A percentile compares a stretch with the other conserved stretches of the same genome.
These are phyloP conservation scores for Eimeria acervulina DNA, from an alignment of 169 alveolate species.

Conservation along the genomic window DNA sequence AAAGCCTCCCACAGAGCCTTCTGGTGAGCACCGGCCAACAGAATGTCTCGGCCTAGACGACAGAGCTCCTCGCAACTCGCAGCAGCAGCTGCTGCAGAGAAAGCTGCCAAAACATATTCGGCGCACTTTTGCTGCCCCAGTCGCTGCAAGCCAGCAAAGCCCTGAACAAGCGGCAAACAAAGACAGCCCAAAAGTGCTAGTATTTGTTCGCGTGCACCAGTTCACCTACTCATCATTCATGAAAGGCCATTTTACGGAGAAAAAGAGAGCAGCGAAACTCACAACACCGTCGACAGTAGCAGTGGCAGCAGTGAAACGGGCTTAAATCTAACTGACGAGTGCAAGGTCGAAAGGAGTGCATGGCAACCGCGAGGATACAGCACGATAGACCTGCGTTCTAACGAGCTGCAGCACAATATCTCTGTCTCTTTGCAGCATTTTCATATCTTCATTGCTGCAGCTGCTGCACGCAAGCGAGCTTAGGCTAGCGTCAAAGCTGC, in stretches of 20 bases:
- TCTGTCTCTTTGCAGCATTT: conserved; percentile 26
- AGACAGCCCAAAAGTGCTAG: background rate
- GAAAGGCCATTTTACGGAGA: background rate
- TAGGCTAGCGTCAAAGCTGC: background rate
- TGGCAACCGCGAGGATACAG: conserved; percentile 61
- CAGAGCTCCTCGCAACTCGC: conserved; percentile 58
- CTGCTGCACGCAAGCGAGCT: background rate
- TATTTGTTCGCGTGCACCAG: background rate
- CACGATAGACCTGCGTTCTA: background rate
- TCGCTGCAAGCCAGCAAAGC: conserved; percentile 50
- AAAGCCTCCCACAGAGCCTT: conserved; percentile 67
- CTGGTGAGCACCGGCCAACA: conserved; percentile 21
- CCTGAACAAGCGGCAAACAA: conserved; percentile 38
- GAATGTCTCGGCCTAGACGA: conserved; percentile 45
- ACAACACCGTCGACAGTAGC: background rate
- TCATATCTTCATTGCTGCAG: conserved; percentile 20
- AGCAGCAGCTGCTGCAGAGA: conserved; percentile 53
- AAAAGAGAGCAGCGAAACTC: background rate
- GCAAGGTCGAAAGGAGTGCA: conserved; percentile 71
- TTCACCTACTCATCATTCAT: background rate
- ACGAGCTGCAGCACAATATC: conserved; percentile 49
- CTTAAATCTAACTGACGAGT: conserved; percentile 2
- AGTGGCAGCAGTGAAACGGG: background rate
- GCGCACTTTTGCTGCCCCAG: conserved; percentile 54
- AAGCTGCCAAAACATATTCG: conserved; percentile 66